Conservation (phyloP, 306 rosid species). For the Hippophae tibetana region DNA sequence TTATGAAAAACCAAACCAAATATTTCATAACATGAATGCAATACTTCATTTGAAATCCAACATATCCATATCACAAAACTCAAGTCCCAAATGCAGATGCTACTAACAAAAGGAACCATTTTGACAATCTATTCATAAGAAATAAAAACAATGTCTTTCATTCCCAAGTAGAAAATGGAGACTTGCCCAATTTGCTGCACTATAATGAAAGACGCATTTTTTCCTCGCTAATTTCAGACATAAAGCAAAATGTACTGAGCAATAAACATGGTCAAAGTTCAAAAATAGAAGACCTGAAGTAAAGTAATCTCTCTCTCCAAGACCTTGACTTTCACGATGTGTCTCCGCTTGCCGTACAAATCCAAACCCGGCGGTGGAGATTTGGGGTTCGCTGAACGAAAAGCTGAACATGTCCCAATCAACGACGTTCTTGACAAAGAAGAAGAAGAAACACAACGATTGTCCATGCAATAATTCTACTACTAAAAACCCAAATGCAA, state of each 20-base stretch:
- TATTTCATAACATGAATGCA: too few species aligned
- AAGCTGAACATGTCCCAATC: not conserved
- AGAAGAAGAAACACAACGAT: not conserved
- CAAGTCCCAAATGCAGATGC: too few species aligned
- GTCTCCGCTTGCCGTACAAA: not conserved
- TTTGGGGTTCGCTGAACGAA: not conserved
- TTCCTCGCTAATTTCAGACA: not conserved
- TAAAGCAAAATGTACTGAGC: not conserved
- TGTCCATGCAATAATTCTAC: not conserved
- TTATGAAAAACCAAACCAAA: too few species aligned
- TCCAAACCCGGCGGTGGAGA: not conserved
- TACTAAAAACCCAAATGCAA: too few species aligned
- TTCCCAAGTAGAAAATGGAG: too few species aligned
- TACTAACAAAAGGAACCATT: too few species aligned
- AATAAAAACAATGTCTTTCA: too few species aligned
- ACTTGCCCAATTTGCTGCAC: too few species aligned
- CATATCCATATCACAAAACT: too few species aligned
- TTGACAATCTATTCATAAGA: too few species aligned
- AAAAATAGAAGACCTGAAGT: not conserved
- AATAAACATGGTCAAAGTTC: not conserved
- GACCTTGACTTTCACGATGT: not conserved
- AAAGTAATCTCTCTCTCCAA: not conserved
- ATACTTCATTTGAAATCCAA: too few species aligned
- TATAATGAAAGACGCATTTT: too few species aligned
- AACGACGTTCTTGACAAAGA: not conserved